These are phyloP conservation scores for Malbranchea zuffiana DNA, from an alignment of 2,329 filamentous ascomycete genomes.

Conservation along the genomic window DNA sequence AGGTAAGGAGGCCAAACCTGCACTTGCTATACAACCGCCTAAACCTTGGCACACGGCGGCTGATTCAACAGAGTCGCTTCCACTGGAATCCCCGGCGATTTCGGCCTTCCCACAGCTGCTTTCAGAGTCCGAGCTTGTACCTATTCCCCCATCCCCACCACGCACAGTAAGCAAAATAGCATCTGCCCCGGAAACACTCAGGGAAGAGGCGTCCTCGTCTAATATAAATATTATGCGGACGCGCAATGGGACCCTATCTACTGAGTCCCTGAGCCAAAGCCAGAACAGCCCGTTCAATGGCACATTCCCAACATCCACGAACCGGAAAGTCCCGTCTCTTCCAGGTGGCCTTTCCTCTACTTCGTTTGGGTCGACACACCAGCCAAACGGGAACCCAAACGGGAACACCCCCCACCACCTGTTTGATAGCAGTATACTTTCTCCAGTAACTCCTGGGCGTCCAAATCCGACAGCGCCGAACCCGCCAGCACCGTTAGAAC, in stretches of 20 bases:
- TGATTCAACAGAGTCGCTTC: conserved; percentile 26
- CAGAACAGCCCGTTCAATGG: conserved; percentile 7
- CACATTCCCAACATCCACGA: conserved; percentile 6
- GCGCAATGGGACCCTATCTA: conserved; percentile 4
- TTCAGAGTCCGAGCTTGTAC: conserved; percentile 28
- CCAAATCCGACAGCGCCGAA: conserved; percentile 52
- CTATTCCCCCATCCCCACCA: conserved; percentile 22
- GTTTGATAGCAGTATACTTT: conserved; percentile 74
- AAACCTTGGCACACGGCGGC: conserved; percentile 14
- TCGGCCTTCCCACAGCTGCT: conserved; percentile 33
- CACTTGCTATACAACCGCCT: conserved; percentile 10
- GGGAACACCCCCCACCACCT: conserved; percentile 61
- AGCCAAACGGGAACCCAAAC: too few species aligned
- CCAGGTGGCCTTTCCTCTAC: conserved; percentile 4
- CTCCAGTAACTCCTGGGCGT: conserved; percentile 51
- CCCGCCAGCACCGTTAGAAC: conserved; percentile 69
- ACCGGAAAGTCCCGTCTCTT: conserved; percentile 7
- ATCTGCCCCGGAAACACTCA: conserved; percentile 36
- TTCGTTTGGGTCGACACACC: conserved; percentile 36
- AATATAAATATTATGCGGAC: background rate
- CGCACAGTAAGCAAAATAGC: conserved; percentile 30
- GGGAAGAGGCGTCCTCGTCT: conserved; percentile 58
- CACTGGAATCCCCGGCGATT: conserved; percentile 33
- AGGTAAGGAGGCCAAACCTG: conserved; percentile 19
- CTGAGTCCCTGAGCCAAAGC: background rate